These are phyloP conservation scores for Gossypium herbaceum DNA, from an alignment of 345 rosid genomes.

Conservation along the genomic window DNA sequence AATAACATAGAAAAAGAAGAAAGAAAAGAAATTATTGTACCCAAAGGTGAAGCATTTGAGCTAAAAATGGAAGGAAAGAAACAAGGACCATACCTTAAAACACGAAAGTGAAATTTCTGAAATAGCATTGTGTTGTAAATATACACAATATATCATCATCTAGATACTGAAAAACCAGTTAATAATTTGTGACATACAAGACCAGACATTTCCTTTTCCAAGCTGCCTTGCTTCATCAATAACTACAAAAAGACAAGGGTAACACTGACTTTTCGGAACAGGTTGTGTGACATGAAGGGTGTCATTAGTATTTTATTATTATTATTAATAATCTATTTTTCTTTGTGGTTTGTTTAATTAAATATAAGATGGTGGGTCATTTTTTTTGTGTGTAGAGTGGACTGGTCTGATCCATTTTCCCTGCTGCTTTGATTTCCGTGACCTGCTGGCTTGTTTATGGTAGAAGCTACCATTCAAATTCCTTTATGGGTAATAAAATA, in stretches of 20 bases:
- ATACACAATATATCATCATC: not conserved
- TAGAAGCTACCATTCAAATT: constrained; percentile 7
- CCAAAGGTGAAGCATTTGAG: not conserved
- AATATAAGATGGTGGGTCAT: constrained; percentile 9
- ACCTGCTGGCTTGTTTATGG: not conserved
- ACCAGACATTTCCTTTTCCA: not conserved
- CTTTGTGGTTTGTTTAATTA: not conserved
- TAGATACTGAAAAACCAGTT: constrained; percentile 1
- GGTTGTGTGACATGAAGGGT: not conserved
- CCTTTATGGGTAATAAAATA: not conserved
- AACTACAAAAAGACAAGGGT: constrained; percentile 19
- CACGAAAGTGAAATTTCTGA: not conserved
- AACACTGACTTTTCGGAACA: constrained; percentile 19
- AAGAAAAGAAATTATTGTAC: not conserved
- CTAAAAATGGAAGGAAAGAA: not conserved
- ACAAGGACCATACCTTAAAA: constrained; percentile 7
- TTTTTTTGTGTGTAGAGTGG: constrained; percentile 1
- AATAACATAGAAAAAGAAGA: not conserved
- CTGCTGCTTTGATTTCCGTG: constrained; percentile 14
- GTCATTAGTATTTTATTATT: not conserved
- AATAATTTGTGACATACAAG: not conserved
- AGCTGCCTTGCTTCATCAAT: not conserved
- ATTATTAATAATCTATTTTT: not conserved
- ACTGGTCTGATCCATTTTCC: not conserved
- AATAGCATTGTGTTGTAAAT: not conserved